Evolutionary conservation across 176 grass and related monocot species (phyloP), one percentile per base, ranked within the genome.

Genomic region (Musa acuminata): DNA sequence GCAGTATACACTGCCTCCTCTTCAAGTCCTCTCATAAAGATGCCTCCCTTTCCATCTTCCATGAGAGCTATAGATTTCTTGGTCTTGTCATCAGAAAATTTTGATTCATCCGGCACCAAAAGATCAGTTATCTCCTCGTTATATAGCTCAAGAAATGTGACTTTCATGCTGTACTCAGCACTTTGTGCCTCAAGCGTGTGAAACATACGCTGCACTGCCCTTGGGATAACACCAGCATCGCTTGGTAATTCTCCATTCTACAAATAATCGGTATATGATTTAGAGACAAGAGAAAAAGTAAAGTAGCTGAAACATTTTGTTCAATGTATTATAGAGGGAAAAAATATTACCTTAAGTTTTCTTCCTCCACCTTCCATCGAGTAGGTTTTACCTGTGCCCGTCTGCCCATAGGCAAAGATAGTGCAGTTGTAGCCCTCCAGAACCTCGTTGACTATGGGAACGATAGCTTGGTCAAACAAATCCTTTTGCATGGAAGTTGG

Each of bases 41-140:
- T 89, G 29, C 89, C 89, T 10, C 92, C 92, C 81, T 96, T 96
- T 13, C 92, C 92, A 72, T 96, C 89, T 77, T 96, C 92, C 92
- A 96, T 96, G 55, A 96, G 84, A 16, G 86, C 89, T 71, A 96
- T 83, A 73, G 89, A 84, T 63, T 92, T 96, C 71, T 89, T 96
- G 13, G 75, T 83, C 78, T 92, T 96, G 76, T 89, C 89, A 14
- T 96, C 89, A 20, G 80, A 83, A 78, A 89, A 91, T 81, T 89
- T 96, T 16, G 81, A 87, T 69, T 96, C 92, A 63, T 96, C 89
- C 1, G 82, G 86, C 17, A 86, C 84, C 51, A 96, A 77, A 79
- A 96, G 89, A 73, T 96, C 86, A 10, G 88, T 96, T 60, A 96
- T 87, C 62, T 96, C 92, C 80, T 96, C 92, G 6, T 96, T 96